A percentile compares a stretch with the other conserved stretches of the same genome.
phyloP scores from a whole-genome alignment of 306 rosid genomes.

The Cucurbita argyrosperma region DNA sequence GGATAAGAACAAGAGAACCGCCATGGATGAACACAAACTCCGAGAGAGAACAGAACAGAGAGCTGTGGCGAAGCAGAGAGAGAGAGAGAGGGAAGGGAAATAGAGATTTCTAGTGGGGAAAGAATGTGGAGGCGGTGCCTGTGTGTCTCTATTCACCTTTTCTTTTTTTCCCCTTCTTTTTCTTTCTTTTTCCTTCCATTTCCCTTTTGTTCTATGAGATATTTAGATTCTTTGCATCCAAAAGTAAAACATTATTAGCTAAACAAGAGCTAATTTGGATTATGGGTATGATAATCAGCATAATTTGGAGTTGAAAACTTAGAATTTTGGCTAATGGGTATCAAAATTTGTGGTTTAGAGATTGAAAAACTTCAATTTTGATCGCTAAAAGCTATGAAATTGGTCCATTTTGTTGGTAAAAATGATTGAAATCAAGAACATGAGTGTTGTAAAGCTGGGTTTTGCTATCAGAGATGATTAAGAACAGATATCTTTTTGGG shows the following conservation, averaged over 20 bases:
- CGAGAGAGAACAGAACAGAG: not conserved
- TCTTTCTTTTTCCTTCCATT: not conserved
- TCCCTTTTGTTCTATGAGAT: not conserved
- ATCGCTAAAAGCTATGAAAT: not conserved
- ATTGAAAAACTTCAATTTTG: not conserved
- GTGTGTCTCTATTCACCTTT: slow-evolving; percentile 5
- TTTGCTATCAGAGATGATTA: not conserved
- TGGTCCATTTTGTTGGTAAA: not conserved
- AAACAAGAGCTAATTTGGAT: not conserved
- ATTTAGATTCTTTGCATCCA: not conserved
- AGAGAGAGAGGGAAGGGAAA: not conserved
- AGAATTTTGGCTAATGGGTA: not conserved
- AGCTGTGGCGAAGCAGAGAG: not conserved
- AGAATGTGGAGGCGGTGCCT: slow-evolving; percentile 2
- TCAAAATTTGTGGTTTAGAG: not conserved
- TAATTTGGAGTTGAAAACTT: not conserved
- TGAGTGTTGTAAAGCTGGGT: not conserved
- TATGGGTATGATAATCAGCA: not conserved
- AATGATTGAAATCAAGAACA: not conserved
- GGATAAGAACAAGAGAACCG: slow-evolving; percentile 25
- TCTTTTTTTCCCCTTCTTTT: not conserved
- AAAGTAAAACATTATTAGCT: not conserved
- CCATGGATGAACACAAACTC: slow-evolving; percentile 34
- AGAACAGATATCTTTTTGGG: not conserved
- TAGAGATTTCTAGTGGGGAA: not conserved